Evolutionary conservation across 495 filamentous ascomycete genomes (phyloP), one percentile per base, ranked within the genome.

Genomic region (Letharia columbiana): DNA sequence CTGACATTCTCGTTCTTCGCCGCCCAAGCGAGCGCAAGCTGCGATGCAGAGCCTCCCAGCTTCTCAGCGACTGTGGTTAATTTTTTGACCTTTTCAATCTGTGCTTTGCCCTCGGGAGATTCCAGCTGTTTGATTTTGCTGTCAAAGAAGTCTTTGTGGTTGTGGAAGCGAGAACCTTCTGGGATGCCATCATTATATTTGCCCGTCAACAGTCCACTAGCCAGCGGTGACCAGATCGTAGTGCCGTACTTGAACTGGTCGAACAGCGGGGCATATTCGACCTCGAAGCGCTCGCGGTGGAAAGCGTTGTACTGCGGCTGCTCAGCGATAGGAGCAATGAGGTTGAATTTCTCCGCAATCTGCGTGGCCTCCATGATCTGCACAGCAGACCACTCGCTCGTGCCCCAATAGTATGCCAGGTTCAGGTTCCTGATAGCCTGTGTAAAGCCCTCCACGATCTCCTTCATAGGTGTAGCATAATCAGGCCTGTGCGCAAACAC

Each of bases 401-500:
- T 95, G 42, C 91, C 91, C 91, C 91, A 96, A 82, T 95, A 94
- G 73, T 94, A 87, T 33, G 88, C 86, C 37, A 67, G 40, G 78
- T 91, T 88, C 52, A 90, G 88, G 57, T 82, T 82, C 74, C 87
- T 80, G 69, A 96, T 91, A 41, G 88, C 75, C 72, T 90, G 83
- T 76, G 92, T 93, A 81, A 95, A 95, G 56, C 81, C 91, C 64
- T 91, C 85, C 45, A 95, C 91, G 45, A 85, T 84, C 76, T 96
- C 91, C 73, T 92, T 89, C 81, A 95, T 93, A 4, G 91, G 91
- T 0, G 91, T 94, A 52, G 63, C 63, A 39, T 65, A 65, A 75
- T 95, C 91, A 13, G 91, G 89, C 13, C 91, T 86, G 74, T 96
- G 91, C 7, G 91, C 91, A 73, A 90, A 93, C 67, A 95, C 81